Base-by-base conservation (phyloP, 768 basidiomycete species). In the Hygrophorus pudorinus region DNA sequence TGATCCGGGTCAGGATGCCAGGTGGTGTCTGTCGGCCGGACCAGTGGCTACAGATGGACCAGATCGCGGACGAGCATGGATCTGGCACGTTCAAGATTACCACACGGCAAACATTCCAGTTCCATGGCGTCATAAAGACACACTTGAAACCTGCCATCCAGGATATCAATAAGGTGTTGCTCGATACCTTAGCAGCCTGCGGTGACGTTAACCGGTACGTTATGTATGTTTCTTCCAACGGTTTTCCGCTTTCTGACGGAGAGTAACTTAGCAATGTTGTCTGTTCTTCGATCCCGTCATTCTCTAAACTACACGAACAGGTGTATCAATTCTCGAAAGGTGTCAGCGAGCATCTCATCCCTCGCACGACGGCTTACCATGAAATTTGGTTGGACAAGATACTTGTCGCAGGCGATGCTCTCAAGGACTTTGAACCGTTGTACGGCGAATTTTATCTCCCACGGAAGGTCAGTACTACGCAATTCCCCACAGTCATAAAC, bases 311-410 rank as follows among this genome's bases (percentile, higher is more conserved):
- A 24, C 96, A 99, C 64, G 63, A 65, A 16, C 75, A 84, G 60
- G 89, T 91, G 11, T 90, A 78, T 56, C 73, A 81, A 31, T 96
- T 97, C 55, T 75, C 90, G 1, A 89, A 83, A 56, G 69, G 71
- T 46, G 75, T 93, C 56, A 92, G 89, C 64, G 78, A 81, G 48
- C 82, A 87, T 56, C 75, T 99, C 33, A 71, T 96, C 28, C 96
- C 96, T 16, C 74, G 79, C 36, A 97, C 93, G 4, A 79, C 80
- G 3, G 96, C 96, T 4, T 98, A 99, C 61, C 90, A 97, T 59
- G 96, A 99, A 65, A 98, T 99, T 50, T 99, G 94, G 94, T 71
- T 98, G 34, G 92, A 98, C 68, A 93, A 96, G 70, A 96, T 96
- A 69, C 65, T 91, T 53, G 85, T 99, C 41, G 89, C 85, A 3